These are phyloP conservation scores for Pleurotus giganteus DNA, from an alignment of 768 basidiomycete species.

Conservation along the genomic window DNA sequence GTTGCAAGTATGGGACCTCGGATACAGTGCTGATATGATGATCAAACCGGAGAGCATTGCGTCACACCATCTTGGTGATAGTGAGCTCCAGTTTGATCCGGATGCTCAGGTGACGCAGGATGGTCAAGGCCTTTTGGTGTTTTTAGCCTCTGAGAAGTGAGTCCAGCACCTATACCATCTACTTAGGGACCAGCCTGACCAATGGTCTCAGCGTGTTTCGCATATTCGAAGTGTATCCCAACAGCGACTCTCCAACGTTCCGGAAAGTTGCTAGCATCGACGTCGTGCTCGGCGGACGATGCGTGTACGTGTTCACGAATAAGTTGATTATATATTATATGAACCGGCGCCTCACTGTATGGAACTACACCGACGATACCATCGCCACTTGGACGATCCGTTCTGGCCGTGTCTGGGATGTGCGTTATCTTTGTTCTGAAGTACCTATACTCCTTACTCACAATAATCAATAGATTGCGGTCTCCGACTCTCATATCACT, in stretches of 20 bases:
- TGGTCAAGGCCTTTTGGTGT: constrained; percentile 12
- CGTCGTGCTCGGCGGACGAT: background rate
- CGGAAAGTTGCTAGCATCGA: constrained; percentile 2
- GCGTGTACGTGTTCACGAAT: constrained; percentile 7
- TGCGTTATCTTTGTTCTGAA: constrained; percentile 4
- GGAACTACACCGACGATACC: constrained; percentile 8
- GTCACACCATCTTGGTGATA: constrained; percentile 1
- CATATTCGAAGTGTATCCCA: constrained; percentile 10
- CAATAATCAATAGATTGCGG: constrained; percentile 1
- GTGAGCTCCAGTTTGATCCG: constrained; percentile 7
- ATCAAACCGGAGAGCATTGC: constrained; percentile 16
- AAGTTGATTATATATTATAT: constrained; percentile 10
- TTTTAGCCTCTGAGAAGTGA: constrained; percentile 5
- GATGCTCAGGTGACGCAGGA: constrained; percentile 10
- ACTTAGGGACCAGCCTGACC: background rate
- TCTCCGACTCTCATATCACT: constrained; percentile 10
- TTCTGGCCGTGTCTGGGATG: constrained; percentile 1
- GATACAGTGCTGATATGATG: constrained; percentile 15
- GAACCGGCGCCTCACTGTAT: constrained; percentile 3
- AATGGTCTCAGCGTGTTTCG: background rate
- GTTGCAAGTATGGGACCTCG: constrained; percentile 27
- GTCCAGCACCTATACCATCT: background rate
- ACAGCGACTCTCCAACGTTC: constrained; percentile 5
- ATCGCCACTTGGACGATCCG: constrained; percentile 15
- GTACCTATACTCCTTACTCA: background rate